Evolutionary conservation across 805 yeast genomes (phyloP).

Genomic region (Kazachstania kunashirensis): DNA sequence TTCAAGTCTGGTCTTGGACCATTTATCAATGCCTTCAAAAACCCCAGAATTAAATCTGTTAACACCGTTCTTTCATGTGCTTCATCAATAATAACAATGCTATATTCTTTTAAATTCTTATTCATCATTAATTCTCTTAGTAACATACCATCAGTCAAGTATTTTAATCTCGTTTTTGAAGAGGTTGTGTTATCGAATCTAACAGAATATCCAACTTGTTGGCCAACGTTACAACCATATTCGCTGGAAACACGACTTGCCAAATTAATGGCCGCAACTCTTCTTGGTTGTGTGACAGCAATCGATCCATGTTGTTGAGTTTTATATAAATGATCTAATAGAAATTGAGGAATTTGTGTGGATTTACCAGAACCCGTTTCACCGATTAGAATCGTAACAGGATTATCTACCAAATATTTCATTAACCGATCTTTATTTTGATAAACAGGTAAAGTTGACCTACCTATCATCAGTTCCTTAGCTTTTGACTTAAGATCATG

Average conservation of each 20-base stretch:
- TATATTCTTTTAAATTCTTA: slow-evolving; percentile 50
- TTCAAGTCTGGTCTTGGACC: slow-evolving; percentile 46
- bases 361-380: slow-evolving; percentile 98
- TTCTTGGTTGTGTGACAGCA: slow-evolving; percentile 94
- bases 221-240: slow-evolving; percentile 65
- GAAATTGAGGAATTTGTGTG: slow-evolving; percentile 89
- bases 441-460: slow-evolving; percentile 66
- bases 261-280: slow-evolving; percentile 93
- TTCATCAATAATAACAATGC: slow-evolving; percentile 81
- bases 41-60: slow-evolving; percentile 84
- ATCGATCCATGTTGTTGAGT: slow-evolving; percentile 40
- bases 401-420: slow-evolving; percentile 42
- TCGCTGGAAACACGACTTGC: slow-evolving; percentile 92
- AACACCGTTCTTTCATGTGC: slow-evolving; percentile 95
- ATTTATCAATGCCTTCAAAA: slow-evolving; percentile 56
- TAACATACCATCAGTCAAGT: slow-evolving; percentile 95
- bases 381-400: slow-evolving; percentile 78
- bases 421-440: slow-evolving; percentile 57
- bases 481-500: slow-evolving; percentile 30
- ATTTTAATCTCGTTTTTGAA: slow-evolving; percentile 60
- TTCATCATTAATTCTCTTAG: slow-evolving; percentile 83
- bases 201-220: slow-evolving; percentile 84
- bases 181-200: slow-evolving; percentile 70
- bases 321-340: slow-evolving; percentile 37
- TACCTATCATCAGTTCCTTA: slow-evolving; percentile 37